Evolutionary conservation across 768 basidiomycete genomes (phyloP).

Genomic region (Naganishia friedmannii): DNA sequence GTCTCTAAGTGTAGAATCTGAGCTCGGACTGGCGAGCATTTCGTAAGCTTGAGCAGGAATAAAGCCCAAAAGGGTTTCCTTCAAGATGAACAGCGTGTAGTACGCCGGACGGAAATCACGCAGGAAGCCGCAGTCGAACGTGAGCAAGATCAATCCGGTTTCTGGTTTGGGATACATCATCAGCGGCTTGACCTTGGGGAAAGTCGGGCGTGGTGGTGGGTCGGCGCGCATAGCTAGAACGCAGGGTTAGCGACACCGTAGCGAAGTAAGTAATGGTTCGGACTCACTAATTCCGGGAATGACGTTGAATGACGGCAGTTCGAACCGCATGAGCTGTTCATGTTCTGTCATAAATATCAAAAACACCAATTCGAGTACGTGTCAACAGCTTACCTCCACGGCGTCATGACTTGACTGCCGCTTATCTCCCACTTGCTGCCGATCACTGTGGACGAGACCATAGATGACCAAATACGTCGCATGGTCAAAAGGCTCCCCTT

Average conservation of each 20-base stretch:
- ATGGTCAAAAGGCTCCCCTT: constrained; percentile 7
- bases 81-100: constrained; percentile 35
- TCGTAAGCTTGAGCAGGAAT: constrained; percentile 25
- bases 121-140: constrained; percentile 41
- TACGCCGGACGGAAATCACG: constrained; percentile 32
- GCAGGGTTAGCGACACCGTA: neutral
- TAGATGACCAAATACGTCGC: constrained; percentile 6
- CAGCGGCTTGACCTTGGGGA: constrained; percentile 40
- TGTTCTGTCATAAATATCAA: neutral
- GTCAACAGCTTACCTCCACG: neutral
- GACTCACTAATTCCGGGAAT: constrained; percentile 25
- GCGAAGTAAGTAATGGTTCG: neutral
- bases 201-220: constrained; percentile 47
- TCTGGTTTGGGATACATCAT: constrained; percentile 42
- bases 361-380: neutral
- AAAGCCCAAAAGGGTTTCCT: constrained; percentile 40
- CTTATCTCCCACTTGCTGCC: neutral
- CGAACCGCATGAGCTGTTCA: constrained; percentile 3
- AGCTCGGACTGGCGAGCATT: constrained; percentile 29
- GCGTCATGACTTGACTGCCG: neutral
- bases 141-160: constrained; percentile 42
- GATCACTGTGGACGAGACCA: neutral
- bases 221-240: constrained; percentile 40
- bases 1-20: constrained; percentile 34
- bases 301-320: constrained; percentile 17